Evolutionary conservation across 129 eudicot genomes (phyloP).

Genomic region (Chrysanthemum seticuspe): DNA sequence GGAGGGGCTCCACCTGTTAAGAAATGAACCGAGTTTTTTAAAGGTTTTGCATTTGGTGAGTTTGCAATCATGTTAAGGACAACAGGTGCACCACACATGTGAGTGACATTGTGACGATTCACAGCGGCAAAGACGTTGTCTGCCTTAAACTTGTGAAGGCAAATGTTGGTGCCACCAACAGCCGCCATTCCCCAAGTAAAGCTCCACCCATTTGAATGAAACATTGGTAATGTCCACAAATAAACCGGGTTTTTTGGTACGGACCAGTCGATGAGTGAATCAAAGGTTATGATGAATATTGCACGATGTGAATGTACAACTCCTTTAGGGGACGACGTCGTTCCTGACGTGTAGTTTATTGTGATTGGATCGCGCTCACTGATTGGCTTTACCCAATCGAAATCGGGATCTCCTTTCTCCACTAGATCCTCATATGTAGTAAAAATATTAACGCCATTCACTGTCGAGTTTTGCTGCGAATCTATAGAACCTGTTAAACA

Average conservation of each 20-base stretch:
- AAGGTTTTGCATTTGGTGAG: conserved; percentile 12
- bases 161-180: conserved; percentile 57
- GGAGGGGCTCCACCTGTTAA: conserved; percentile 79
- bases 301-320: conserved; percentile 56
- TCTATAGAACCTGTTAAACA: conserved; percentile 8
- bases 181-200: conserved; percentile 78
- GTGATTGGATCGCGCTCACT: conserved; percentile 62
- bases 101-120: conserved; percentile 44
- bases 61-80: conserved; percentile 53
- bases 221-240: conserved; percentile 74
- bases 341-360: conserved; percentile 71
- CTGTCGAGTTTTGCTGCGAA: not conserved
- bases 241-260: conserved; percentile 41
- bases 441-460: conserved; percentile 3
- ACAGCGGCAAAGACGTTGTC: conserved; percentile 31
- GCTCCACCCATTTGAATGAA: conserved; percentile 72
- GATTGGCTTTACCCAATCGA: conserved; percentile 43
- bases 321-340: conserved; percentile 68
- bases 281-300: conserved; percentile 31
- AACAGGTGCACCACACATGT: conserved; percentile 79
- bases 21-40: conserved; percentile 36
- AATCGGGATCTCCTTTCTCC: conserved; percentile 39
- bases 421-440: conserved; percentile 41
- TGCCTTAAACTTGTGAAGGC: conserved; percentile 45
- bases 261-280: conserved; percentile 44